A percentile compares a stretch with the other conserved stretches of the same genome.
Evolutionary conservation across 345 rosid species (phyloP).

Genomic region (Mangifera indica): DNA sequence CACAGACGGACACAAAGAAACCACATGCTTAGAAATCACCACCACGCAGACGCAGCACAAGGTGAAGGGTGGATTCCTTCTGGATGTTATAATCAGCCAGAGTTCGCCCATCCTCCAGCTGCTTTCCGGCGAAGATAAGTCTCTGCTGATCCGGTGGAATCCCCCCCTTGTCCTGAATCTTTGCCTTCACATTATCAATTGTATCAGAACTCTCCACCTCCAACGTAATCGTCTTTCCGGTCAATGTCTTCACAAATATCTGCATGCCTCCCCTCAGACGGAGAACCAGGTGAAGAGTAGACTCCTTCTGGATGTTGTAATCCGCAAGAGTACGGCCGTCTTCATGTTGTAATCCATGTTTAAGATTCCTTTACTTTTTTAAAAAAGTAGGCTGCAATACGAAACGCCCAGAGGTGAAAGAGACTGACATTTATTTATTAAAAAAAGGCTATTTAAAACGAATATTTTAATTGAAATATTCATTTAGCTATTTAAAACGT

Average conservation of each 20-base stretch:
- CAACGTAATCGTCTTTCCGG: background rate
- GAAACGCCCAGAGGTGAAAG: too few relatives aligned
- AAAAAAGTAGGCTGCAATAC: too few relatives aligned
- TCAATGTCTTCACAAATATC: conserved; percentile 5
- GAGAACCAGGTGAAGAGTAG: conserved; percentile 12
- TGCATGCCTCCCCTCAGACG: conserved; percentile 12
- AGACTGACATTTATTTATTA: too few relatives aligned
- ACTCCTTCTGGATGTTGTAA: conserved; percentile 23
- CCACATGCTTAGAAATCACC: background rate
- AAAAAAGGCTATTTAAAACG: too few relatives aligned
- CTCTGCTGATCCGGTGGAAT: conserved; percentile 14
- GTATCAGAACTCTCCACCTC: conserved; percentile 12
- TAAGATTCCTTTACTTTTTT: too few relatives aligned
- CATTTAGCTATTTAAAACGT: too few relatives aligned
- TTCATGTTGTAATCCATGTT: too few relatives aligned
- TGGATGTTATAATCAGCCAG: conserved; percentile 12
- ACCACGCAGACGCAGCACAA: conserved; percentile 15
- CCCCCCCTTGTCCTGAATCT: conserved; percentile 14
- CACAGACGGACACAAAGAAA: background rate
- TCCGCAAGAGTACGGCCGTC: conserved; percentile 15
- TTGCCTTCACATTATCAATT: conserved; percentile 3
- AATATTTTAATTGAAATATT: too few relatives aligned
- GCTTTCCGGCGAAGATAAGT: conserved; percentile 11
- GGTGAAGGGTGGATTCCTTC: conserved; percentile 16
- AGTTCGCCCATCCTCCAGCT: conserved; percentile 12